Conservation (phyloP, 2,329 filamentous ascomycete species). For the Monosporascus ibericus region DNA sequence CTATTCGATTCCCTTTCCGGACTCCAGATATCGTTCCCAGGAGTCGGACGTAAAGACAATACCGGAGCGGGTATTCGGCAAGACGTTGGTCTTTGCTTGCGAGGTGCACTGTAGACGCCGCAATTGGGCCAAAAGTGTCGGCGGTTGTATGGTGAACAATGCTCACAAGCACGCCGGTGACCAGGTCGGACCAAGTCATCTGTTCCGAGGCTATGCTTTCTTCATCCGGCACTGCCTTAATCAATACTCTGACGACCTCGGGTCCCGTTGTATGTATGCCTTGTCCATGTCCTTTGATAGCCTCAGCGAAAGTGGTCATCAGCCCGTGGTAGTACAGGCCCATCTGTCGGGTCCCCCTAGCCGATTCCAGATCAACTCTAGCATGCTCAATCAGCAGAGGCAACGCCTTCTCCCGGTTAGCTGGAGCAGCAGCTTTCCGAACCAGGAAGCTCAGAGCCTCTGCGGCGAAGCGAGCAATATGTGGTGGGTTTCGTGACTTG, state of each 20-base stretch:
- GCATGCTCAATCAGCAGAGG: conserved; percentile 65
- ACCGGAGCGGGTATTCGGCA: conserved; percentile 30
- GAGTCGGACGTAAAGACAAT: conserved; percentile 48
- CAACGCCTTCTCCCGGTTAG: conserved; percentile 69
- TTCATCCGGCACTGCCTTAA: conserved; percentile 44
- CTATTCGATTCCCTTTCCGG: conserved; percentile 71
- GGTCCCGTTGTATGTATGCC: conserved; percentile 55
- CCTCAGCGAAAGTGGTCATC: conserved; percentile 88
- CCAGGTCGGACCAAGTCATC: conserved; percentile 55
- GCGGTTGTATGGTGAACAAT: conserved; percentile 74
- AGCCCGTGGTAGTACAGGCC: conserved; percentile 76
- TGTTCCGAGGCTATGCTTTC: conserved; percentile 42
- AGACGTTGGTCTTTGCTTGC: conserved; percentile 31
- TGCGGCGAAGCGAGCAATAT: conserved; percentile 87
- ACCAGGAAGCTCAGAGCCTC: conserved; percentile 93
- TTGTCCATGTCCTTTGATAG: conserved; percentile 58
- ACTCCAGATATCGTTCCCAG: conserved; percentile 69
- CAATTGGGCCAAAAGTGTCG: conserved; percentile 65
- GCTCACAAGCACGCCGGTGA: conserved; percentile 72
- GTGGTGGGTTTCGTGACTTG: conserved; percentile 72
- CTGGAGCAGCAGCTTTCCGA: conserved; percentile 75
- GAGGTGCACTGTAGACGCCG: conserved; percentile 54
- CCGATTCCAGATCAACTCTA: conserved; percentile 57
- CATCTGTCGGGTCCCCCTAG: conserved; percentile 50
- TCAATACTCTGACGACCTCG: conserved; percentile 45